phyloP scores from a whole-genome alignment of 2,329 filamentous ascomycete genomes.

The Sclerotinia spermophila region DNA sequence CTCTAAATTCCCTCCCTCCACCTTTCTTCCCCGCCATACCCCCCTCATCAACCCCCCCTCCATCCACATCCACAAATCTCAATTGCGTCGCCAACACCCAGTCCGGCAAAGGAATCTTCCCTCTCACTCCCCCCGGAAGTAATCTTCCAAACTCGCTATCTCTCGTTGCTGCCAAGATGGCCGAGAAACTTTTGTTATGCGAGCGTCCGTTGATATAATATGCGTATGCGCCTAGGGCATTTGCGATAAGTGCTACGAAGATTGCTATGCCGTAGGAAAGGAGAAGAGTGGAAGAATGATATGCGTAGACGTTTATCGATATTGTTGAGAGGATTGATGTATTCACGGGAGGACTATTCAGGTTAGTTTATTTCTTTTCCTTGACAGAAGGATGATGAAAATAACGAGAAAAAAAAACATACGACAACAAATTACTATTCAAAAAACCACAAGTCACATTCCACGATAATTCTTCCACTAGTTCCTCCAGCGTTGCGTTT shows the following conservation, averaged over 20 bases:
- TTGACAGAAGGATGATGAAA: background rate
- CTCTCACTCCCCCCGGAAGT: background rate
- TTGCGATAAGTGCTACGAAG: conserved; percentile 18
- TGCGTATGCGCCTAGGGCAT: conserved; percentile 22
- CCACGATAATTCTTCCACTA: background rate
- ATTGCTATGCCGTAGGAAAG: conserved; percentile 24
- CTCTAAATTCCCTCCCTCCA: conserved; percentile 45
- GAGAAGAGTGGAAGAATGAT: conserved; percentile 21
- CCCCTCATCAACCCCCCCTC: conserved; percentile 55
- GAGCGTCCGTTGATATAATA: conserved; percentile 23
- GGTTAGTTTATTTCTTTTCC: background rate
- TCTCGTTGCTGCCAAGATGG: conserved; percentile 24
- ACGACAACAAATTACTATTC: background rate
- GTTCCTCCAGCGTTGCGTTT: background rate
- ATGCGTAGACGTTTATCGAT: conserved; percentile 23
- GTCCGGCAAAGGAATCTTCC: background rate
- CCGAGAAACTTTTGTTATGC: conserved; percentile 27
- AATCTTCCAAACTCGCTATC: conserved; percentile 7
- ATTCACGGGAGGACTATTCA: background rate
- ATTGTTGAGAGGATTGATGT: background rate
- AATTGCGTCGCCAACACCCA: background rate
- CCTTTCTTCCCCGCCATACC: conserved; percentile 59
- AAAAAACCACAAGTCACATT: background rate
- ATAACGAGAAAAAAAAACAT: background rate
- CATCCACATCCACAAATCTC: conserved; percentile 38